phyloP scores from a whole-genome alignment of 371 early-diverging fungal genomes.

The Mortierella sp. region DNA sequence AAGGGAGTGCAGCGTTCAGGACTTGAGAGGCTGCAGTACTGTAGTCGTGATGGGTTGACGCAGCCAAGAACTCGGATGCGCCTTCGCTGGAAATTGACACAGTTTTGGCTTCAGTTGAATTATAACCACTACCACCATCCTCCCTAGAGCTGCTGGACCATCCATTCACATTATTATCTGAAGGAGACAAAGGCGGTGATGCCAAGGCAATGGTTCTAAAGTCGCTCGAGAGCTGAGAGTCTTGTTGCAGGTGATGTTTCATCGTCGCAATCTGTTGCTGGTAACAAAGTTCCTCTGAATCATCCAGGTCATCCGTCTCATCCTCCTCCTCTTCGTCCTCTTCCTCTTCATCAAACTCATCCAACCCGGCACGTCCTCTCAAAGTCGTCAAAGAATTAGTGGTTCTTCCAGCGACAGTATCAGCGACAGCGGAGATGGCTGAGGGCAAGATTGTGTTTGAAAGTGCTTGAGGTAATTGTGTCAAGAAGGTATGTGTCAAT shows the following conservation, averaged over 20 bases:
- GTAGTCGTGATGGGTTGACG: conserved; percentile 34
- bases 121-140: not conserved
- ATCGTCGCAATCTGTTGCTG: conserved; percentile 20
- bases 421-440: conserved; percentile 51
- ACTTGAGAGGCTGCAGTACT: conserved; percentile 35
- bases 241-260: conserved; percentile 13
- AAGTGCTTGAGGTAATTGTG: conserved; percentile 34
- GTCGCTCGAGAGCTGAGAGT: conserved; percentile 41
- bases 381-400: conserved; percentile 41
- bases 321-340: conserved; percentile 37
- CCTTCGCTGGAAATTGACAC: conserved; percentile 41
- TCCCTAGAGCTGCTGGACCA: not conserved
- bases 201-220: conserved; percentile 45
- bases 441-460: conserved; percentile 51
- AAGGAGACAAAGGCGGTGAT: conserved; percentile 14
- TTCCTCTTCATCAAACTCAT: conserved; percentile 52
- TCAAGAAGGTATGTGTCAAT: conserved; percentile 42
- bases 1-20: conserved; percentile 37
- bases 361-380: conserved; percentile 34
- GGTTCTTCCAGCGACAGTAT: conserved; percentile 41
- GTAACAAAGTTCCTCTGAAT: conserved; percentile 19
- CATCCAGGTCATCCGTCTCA: conserved; percentile 34
- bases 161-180: not conserved
- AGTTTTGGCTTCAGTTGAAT: not conserved
- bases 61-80: conserved; percentile 43